Conservation (phyloP, 805 yeast genomes). For the Cyberlindnera subsufficiens region DNA sequence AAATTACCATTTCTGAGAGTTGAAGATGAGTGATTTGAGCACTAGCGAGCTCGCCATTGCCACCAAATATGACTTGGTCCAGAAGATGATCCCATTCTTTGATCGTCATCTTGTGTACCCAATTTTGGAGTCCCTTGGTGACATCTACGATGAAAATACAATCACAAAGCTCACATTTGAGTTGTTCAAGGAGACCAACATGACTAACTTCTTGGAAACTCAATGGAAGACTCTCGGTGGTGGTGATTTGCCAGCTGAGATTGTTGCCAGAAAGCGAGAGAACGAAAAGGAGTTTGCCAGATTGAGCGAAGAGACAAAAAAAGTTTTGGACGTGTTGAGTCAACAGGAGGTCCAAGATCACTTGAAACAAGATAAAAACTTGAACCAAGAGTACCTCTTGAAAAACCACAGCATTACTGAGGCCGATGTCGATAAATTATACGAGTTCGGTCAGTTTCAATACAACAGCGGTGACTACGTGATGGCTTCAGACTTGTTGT, state of each 20-base stretch:
- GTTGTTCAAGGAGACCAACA: slow-evolving; percentile 50
- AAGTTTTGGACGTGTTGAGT: slow-evolving; percentile 39
- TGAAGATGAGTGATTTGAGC: slow-evolving; percentile 21
- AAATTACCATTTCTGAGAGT: neutral
- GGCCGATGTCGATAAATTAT: slow-evolving; percentile 43
- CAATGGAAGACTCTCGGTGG: slow-evolving; percentile 38
- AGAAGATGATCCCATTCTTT: slow-evolving; percentile 48
- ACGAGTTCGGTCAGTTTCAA: slow-evolving; percentile 56
- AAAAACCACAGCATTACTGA: slow-evolving; percentile 40
- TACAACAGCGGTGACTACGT: slow-evolving; percentile 59
- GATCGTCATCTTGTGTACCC: slow-evolving; percentile 58
- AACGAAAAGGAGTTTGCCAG: slow-evolving; percentile 32
- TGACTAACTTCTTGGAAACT: slow-evolving; percentile 44
- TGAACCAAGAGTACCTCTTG: slow-evolving; percentile 42
- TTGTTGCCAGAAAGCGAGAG: slow-evolving; percentile 33
- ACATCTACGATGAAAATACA: slow-evolving; percentile 38
- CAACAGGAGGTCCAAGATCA: slow-evolving; percentile 46
- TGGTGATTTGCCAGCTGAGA: slow-evolving; percentile 35
- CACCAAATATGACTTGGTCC: slow-evolving; percentile 47
- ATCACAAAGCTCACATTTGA: slow-evolving; percentile 44
- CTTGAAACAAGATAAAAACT: slow-evolving; percentile 49
- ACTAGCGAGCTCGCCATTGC: slow-evolving; percentile 35
- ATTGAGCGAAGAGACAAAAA: slow-evolving; percentile 37
- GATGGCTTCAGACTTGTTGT: slow-evolving; percentile 51
- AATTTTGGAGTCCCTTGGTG: slow-evolving; percentile 41